These are phyloP conservation scores for Aspergillus biplanus DNA, from an alignment of 495 filamentous ascomycete genomes.

Conservation along the genomic window DNA sequence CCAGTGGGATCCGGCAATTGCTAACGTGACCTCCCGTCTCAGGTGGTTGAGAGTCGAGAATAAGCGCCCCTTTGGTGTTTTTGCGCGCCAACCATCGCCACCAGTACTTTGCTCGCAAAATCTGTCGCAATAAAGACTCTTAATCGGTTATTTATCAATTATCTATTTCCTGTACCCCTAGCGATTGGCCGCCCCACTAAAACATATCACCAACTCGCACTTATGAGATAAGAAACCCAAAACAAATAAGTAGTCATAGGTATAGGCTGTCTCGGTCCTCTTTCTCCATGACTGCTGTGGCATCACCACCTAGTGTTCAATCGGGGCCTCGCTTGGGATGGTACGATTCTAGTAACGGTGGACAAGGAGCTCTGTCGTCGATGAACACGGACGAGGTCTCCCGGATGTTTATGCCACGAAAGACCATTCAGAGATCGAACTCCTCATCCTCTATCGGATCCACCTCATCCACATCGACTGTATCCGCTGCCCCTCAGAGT, in stretches of 20 bases:
- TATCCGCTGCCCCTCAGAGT: slow-evolving; percentile 46
- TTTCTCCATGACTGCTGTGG: slow-evolving; percentile 93
- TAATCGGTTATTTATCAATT: slow-evolving; percentile 9
- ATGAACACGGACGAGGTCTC: slow-evolving; percentile 87
- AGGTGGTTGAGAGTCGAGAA: slow-evolving; percentile 20
- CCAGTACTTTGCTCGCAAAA: slow-evolving; percentile 1
- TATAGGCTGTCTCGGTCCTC: slow-evolving; percentile 28
- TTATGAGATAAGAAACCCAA: slow-evolving; percentile 25
- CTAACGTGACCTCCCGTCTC: slow-evolving; percentile 30
- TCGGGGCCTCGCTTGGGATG: slow-evolving; percentile 65
- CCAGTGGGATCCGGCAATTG: slow-evolving; percentile 23
- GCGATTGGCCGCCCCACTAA: slow-evolving; percentile 12
- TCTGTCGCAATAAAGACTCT: slow-evolving; percentile 14
- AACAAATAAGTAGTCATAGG: slow-evolving; percentile 8
- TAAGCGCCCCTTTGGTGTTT: slow-evolving; percentile 9
- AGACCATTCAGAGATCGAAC: slow-evolving; percentile 80
- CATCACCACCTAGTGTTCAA: slow-evolving; percentile 87
- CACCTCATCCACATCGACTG: slow-evolving; percentile 54
- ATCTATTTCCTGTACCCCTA: neutral
- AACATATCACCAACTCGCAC: slow-evolving; percentile 23
- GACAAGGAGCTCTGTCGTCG: slow-evolving; percentile 72
- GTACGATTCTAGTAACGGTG: slow-evolving; percentile 68
- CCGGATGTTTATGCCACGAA: slow-evolving; percentile 86
- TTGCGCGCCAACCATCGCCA: slow-evolving; percentile 20
- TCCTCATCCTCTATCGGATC: slow-evolving; percentile 85